Conservation (phyloP, 2,329 filamentous ascomycete species). For the Rhinocladiella similis region DNA sequence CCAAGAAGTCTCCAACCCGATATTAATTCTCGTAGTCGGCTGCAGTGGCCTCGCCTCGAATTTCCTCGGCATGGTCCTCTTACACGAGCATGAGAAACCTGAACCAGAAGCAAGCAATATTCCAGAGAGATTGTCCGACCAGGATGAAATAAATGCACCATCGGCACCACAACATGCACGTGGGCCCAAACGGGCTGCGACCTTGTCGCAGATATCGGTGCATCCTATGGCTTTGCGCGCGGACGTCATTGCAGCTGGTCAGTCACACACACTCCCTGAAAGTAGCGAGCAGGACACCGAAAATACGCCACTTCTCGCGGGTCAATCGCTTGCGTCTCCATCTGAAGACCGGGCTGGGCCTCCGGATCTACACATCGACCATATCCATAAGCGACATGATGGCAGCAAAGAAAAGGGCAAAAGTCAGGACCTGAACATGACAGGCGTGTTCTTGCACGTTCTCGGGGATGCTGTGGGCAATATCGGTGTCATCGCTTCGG, state of each 20-base stretch:
- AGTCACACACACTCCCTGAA: neutral
- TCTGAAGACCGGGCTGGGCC: conserved; percentile 1
- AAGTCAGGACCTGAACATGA: conserved; percentile 82
- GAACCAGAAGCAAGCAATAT: conserved; percentile 2
- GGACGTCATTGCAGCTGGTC: conserved; percentile 1
- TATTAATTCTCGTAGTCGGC: too few relatives aligned
- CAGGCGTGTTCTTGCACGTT: conserved; percentile 64
- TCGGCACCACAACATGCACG: conserved; percentile 49
- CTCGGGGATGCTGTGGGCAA: conserved; percentile 48
- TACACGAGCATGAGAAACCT: conserved; percentile 72
- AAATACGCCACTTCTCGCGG: conserved; percentile 4
- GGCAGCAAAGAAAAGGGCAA: conserved; percentile 16
- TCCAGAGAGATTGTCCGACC: conserved; percentile 43
- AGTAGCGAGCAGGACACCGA: conserved; percentile 3
- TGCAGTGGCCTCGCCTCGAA: conserved; percentile 87
- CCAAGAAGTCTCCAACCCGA: conserved; percentile 78
- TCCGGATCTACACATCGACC: conserved; percentile 4
- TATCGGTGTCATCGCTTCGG: conserved; percentile 56
- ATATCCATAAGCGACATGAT: conserved; percentile 7
- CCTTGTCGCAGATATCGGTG: conserved; percentile 6
- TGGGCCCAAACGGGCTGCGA: conserved; percentile 4
- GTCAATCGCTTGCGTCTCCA: neutral
- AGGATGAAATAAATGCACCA: conserved; percentile 43
- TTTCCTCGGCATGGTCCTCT: conserved; percentile 79
- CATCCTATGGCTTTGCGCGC: neutral